Evolutionary conservation across 2,329 filamentous ascomycete species (phyloP), one percentile per base, ranked within the genome.

Genomic region (Alternaria triticimaculans): DNA sequence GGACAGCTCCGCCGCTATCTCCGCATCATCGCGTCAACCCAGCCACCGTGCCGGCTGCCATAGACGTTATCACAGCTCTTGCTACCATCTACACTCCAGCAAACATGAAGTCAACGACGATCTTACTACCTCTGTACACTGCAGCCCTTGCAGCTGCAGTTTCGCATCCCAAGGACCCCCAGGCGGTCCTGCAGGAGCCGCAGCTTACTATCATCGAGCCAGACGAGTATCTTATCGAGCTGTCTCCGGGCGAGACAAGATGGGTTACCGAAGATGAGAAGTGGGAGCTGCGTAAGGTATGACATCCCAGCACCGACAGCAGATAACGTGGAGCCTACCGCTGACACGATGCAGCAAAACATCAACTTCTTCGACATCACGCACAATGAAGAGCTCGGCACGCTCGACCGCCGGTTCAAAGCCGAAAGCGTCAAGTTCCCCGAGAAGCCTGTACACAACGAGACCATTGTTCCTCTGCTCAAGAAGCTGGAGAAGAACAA

Each of bases 211-310:
- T 74, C 50, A 69, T 67, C 41, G 77, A 79, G 58, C 66, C 69
- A 9, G 77, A 79, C 55, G 68, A 77, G 68, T 80, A 78, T 79
- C 85, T 97, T 50, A 89, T 99, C 67, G 94, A 98, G 83, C 85
- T 96, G 25, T 87, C 88, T n/a, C 93, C 93, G 4, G 93, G 92
- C 60, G 87, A 95, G 78, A 94, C 90, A 23, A 84, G 87, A 85
- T 96, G 92, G 92, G 90, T 97, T 30, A 96, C 93, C 0, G 95
- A 98, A 75, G 92, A 97, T 37, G 90, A 97, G 83, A 99, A 98
- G 82, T 97, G 95, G 94, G 89, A 90, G 80, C 83, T 98, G 68
- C 90, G 92, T 76, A 87, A 93, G 71, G 94, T 96, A 86, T 62
- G 88, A 82, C 14, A 12, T 8, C 8, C 33, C 12, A 5, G 28